Percentiles rank a stretch among this genome's conserved stretches.
Evolutionary conservation across 2,329 filamentous ascomycete species (phyloP).

Genomic region (Neonectria magnoliae): DNA sequence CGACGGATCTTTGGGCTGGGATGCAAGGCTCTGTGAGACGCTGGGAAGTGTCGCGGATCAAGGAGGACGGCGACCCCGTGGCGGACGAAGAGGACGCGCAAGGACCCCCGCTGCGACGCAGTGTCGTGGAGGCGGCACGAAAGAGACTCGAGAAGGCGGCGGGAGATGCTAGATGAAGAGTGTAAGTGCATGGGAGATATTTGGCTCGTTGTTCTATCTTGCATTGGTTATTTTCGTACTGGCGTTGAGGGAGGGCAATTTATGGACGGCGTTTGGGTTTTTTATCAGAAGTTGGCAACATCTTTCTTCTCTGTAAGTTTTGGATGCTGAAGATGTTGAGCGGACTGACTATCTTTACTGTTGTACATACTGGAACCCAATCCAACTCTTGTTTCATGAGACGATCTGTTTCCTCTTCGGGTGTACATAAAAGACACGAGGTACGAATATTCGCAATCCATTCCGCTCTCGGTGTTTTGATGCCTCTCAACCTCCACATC

Average conservation of each 20-base stretch:
- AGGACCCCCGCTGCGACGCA: slow-evolving; percentile 30
- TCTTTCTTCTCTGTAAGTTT: background rate
- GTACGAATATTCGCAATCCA: background rate
- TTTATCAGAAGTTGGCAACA: background rate
- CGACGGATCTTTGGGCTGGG: slow-evolving; percentile 87
- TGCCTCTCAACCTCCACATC: background rate
- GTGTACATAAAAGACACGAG: background rate
- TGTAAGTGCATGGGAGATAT: background rate
- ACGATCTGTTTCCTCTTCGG: background rate
- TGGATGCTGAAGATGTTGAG: slow-evolving; percentile 3
- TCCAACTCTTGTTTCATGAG: background rate
- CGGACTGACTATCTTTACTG: slow-evolving; percentile 4
- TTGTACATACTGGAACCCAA: slow-evolving; percentile 2
- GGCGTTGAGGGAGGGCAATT: slow-evolving; percentile 6
- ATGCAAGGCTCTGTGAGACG: slow-evolving; percentile 68
- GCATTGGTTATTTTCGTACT: background rate
- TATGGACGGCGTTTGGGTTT: slow-evolving; percentile 6
- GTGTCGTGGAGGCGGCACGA: slow-evolving; percentile 40
- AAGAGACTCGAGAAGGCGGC: slow-evolving; percentile 28
- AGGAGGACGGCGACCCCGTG: slow-evolving; percentile 24
- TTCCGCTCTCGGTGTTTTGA: background rate
- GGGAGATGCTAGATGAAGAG: slow-evolving; percentile 22
- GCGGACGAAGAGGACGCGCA: slow-evolving; percentile 19
- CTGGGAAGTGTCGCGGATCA: slow-evolving; percentile 59
- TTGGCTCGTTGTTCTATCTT: background rate